Conservation (phyloP, 78 protist genomes). For the Dictyostelium intermedium region DNA sequence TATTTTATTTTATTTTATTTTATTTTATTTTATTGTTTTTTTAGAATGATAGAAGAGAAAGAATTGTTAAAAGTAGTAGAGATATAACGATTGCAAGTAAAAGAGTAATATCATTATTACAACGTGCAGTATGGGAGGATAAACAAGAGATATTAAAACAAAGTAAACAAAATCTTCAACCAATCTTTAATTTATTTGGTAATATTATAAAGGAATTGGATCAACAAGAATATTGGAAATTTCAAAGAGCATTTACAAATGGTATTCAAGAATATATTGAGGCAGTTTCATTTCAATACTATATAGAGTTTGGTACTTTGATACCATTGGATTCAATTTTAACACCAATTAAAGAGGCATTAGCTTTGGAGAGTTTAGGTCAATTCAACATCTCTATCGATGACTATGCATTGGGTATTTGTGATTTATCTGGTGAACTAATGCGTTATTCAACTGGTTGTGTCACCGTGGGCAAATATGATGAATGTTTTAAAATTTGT, state of each 20-base stretch:
- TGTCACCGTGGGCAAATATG: background rate
- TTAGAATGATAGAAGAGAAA: conserved; percentile 79
- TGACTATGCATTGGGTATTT: conserved; percentile 70
- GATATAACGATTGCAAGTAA: conserved; percentile 67
- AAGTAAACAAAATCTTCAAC: background rate
- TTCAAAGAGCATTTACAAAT: conserved; percentile 41
- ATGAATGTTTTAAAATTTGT: conserved; percentile 34
- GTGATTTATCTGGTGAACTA: conserved; percentile 76
- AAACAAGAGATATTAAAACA: background rate
- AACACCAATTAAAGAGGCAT: background rate
- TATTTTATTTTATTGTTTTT: background rate
- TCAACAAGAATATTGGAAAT: conserved; percentile 63
- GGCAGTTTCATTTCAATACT: conserved; percentile 47
- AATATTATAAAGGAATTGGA: conserved; percentile 54
- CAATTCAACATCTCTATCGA: conserved; percentile 38
- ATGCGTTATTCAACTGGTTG: conserved; percentile 58
- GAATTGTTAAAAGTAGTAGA: conserved; percentile 64
- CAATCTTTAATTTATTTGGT: background rate
- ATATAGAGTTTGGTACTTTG: conserved; percentile 8
- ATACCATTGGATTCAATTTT: conserved; percentile 33
- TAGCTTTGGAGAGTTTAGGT: background rate
- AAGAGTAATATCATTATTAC: conserved; percentile 54
- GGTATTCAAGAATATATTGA: conserved; percentile 84
- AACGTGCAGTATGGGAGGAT: conserved; percentile 41
- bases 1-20: background rate